Evolutionary conservation across 2,329 filamentous ascomycete species (phyloP), one percentile per base, ranked within the genome.

Genomic region (Arthrocladium fulminans): DNA sequence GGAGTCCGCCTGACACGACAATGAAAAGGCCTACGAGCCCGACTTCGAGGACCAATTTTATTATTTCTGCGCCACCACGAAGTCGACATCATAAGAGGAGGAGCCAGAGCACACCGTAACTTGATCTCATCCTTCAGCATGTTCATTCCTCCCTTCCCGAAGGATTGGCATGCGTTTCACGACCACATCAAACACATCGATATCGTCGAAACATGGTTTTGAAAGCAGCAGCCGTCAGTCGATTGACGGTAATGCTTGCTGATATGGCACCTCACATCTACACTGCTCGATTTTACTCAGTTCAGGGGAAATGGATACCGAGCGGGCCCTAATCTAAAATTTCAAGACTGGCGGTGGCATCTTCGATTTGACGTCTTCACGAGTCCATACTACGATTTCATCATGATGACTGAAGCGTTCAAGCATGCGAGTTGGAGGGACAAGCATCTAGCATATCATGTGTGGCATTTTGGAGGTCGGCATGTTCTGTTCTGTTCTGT

Each of bases 51-150:
- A 32, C 30, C 41, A 44, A 19, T 20, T 27, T 44, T 23, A 19
- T 44, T 25, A 19, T 19, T 15, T 17, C 25, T 27, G 12, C 2
- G 24, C 25, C 41, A 20, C 41, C 41, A 9, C 2, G 7, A 19
- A 44, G 41, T 20, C 23, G 41, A 32, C 41, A 44, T 44, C 41
- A 44, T 19, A 24, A 30, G 27, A 23, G 41, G 15, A 23, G 41
- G 13, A 6, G 12, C 6, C n/a, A 5, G n/a, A n/a, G n/a, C n/a
- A n/a, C n/a, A n/a, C n/a, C n/a, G n/a, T n/a, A n/a, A n/a, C n/a
- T n/a, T n/a, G n/a, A n/a, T n/a, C 8, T 30, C 29, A 30, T 30
- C n/a, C 29, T 9, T 30, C 29, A 30, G 29, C n/a, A 30, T 30
- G n/a, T n/a, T n/a, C n/a, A n/a, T n/a, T n/a, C n/a, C n/a, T n/a